Evolutionary conservation across 352 stramenopile genomes (phyloP).

Genomic region (Phytopythium montanum): DNA sequence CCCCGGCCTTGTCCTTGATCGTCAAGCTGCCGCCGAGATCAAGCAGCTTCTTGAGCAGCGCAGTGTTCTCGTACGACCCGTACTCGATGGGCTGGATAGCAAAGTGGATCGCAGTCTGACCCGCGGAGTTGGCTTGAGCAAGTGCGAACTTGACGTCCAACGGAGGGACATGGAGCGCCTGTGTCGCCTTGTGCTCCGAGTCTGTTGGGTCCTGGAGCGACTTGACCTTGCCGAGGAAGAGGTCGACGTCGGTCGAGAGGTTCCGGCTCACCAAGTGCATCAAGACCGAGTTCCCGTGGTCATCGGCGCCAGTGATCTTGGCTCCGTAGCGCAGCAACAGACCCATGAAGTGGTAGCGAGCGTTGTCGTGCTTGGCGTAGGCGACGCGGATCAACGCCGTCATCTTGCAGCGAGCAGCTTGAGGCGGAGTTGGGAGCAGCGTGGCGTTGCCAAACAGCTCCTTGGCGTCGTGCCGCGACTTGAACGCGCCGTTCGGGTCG

Average conservation of each 20-base stretch:
- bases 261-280: conserved; percentile 61
- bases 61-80: conserved; percentile 64
- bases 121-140: conserved; percentile 29
- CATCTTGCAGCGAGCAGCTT: conserved; percentile 19
- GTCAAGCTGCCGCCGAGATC: conserved; percentile 32
- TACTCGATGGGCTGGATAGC: conserved; percentile 55
- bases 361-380: conserved; percentile 23
- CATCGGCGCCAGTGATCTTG: conserved; percentile 42
- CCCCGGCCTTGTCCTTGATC: conserved; percentile 29
- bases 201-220: conserved; percentile 36
- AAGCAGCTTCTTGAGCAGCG: conserved; percentile 45
- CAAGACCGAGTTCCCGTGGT: conserved; percentile 51
- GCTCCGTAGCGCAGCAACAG: conserved; percentile 58
- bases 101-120: conserved; percentile 52
- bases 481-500: conserved; percentile 42
- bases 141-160: conserved; percentile 41
- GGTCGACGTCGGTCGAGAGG: conserved; percentile 33
- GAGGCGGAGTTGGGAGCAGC: conserved; percentile 14
- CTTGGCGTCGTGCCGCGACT: conserved; percentile 15
- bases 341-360: conserved; percentile 35
- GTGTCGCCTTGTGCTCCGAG: conserved; percentile 21
- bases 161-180: conserved; percentile 40
- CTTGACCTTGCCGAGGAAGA: conserved; percentile 42
- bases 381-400: conserved; percentile 40
- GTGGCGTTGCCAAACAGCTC: conserved; percentile 43